These are phyloP conservation scores for Neltuma alba DNA, from an alignment of 306 rosid genomes.

Conservation along the genomic window DNA sequence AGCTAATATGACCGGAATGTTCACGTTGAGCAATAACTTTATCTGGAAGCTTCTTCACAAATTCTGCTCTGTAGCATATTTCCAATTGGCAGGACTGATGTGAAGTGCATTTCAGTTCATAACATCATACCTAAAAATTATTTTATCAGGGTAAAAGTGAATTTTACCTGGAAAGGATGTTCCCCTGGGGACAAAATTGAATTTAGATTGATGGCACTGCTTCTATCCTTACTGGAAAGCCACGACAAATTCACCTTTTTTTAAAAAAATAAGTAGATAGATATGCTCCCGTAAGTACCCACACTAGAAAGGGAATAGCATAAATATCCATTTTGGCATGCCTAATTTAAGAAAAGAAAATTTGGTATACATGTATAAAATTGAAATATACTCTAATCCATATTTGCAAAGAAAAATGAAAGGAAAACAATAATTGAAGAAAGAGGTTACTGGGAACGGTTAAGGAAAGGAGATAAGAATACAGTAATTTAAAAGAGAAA, in stretches of 20 bases:
- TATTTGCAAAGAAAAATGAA: too few relatives aligned
- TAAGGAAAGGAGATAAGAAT: too few relatives aligned
- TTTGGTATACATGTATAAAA: too few relatives aligned
- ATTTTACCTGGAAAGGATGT: not conserved
- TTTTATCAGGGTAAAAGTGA: not conserved
- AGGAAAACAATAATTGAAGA: too few relatives aligned
- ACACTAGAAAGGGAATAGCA: not conserved
- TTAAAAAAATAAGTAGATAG: not conserved
- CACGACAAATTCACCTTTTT: not conserved
- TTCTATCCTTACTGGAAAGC: too few relatives aligned
- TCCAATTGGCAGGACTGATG: conserved; percentile 91
- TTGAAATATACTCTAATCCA: too few relatives aligned
- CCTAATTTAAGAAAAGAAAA: not conserved
- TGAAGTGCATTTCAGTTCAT: too few relatives aligned
- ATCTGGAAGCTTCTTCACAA: conserved; percentile 73
- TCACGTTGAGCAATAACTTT: conserved; percentile 83
- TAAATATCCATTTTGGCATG: not conserved
- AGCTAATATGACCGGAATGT: too few relatives aligned
- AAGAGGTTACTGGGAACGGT: too few relatives aligned
- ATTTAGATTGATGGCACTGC: not conserved
- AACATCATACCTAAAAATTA: conserved; percentile 2
- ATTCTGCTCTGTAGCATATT: conserved; percentile 76
- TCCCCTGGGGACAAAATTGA: not conserved
- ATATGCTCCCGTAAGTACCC: not conserved
- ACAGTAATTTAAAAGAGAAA: too few relatives aligned